Percentiles rank a stretch among this genome's conserved stretches.
Conservation (phyloP, 2,329 filamentous ascomycete species). For the Calcarisporium arbuscula region DNA sequence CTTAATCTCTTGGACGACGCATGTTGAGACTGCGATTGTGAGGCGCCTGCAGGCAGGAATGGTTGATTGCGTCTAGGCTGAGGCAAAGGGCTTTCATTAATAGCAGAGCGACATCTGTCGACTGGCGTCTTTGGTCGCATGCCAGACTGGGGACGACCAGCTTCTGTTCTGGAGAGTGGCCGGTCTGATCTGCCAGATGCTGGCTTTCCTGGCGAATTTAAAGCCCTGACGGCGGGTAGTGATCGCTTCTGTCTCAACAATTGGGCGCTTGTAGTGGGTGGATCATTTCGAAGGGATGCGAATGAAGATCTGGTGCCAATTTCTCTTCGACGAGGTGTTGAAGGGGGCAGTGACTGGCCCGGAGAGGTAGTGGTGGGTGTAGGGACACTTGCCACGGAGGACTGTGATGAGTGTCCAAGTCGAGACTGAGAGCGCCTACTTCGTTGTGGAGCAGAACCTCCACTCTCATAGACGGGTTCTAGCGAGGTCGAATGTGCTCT, state of each 20-base stretch:
- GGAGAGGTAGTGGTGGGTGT: constrained; percentile 55
- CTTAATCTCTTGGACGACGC: constrained; percentile 64
- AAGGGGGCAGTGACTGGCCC: constrained; percentile 44
- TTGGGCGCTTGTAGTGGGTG: constrained; percentile 60
- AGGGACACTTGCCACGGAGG: constrained; percentile 59
- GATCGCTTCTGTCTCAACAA: constrained; percentile 61
- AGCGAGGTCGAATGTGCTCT: constrained; percentile 64
- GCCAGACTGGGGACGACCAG: constrained; percentile 41
- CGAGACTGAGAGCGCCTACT: constrained; percentile 60
- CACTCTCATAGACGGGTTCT: constrained; percentile 90
- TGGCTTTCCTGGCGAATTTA: constrained; percentile 46
- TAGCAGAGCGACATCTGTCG: constrained; percentile 48
- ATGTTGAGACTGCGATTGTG: constrained; percentile 72
- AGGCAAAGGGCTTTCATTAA: constrained; percentile 44
- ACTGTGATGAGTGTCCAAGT: constrained; percentile 62
- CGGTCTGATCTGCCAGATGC: constrained; percentile 44
- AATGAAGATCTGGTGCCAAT: constrained; percentile 49
- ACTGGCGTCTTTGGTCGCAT: constrained; percentile 66
- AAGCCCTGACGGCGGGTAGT: constrained; percentile 50
- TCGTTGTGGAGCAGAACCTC: constrained; percentile 56
- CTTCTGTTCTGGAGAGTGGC: constrained; percentile 53
- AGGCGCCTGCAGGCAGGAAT: constrained; percentile 72
- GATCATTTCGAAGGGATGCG: constrained; percentile 48
- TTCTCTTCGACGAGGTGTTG: constrained; percentile 56
- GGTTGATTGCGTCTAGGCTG: constrained; percentile 56